Base-by-base conservation (phyloP, 805 yeast genomes). In the Clavispora fructus region DNA sequence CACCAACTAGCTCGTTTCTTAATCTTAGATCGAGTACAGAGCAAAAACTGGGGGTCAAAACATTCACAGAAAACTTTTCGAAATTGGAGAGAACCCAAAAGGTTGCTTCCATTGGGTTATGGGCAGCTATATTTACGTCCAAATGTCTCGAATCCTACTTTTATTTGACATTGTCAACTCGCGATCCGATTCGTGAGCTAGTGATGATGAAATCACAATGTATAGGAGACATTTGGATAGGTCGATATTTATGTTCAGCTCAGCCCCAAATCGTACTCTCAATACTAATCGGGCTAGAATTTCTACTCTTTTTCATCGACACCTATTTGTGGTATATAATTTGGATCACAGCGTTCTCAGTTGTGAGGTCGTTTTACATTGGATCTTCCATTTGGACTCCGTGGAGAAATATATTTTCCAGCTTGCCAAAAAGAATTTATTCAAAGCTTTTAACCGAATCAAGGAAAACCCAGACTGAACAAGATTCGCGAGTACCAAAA, bases 351-450 rank as follows among this genome's bases (percentile, higher is more conserved):
- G 58, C 78, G 0, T 83, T 85, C 46, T 87, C 95, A 0, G 83
- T 87, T 6, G 74, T 82, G 45, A 69, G 87, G 6, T 84, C 94
- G 0, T 74, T 83, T 52, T 80, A 83, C 37, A 73, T 83, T 50
- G 96, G 96, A 1, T 82, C 86, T 6, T 86, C 95, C 0, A 81
- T 87, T 10, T 83, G 92, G 85, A 85, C 94, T 1, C 96, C 96
- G 0, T 87, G 95, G 95, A 78, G 87, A 60, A 87, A 86, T 56
- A 78, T 85, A 28, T 87, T 84, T 59, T 77, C 88, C 5, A 69
- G 90, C 42, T 65, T 89, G 27, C 95, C 96, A 1, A 82, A 83
- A 55, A 72, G 95, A 53, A 85, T 88, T 3, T 77, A 75, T 53
- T 78, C 92, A 10, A 87, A 88, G 55, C 70, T 89, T 2, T 64